Conservation (phyloP, 768 basidiomycete species). For the Termitomyces sp. region DNA sequence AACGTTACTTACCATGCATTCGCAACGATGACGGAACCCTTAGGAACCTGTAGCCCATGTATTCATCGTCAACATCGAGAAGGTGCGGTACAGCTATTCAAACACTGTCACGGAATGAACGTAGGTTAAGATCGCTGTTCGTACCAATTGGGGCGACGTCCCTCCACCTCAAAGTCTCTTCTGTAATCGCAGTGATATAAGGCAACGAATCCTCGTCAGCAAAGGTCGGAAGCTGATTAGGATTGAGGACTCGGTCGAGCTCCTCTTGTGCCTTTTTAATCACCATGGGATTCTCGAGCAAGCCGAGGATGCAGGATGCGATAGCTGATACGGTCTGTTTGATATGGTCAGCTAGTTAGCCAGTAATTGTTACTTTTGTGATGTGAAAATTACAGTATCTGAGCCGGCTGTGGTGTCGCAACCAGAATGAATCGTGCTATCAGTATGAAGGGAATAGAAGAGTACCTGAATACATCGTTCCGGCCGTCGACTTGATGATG, state of each 20-base stretch:
- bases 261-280: slow-evolving; percentile 25
- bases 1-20: slow-evolving; percentile 23
- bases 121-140: not conserved
- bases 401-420: slow-evolving; percentile 17
- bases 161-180: slow-evolving; percentile 26
- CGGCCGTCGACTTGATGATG: slow-evolving; percentile 18
- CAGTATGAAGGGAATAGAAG: not conserved
- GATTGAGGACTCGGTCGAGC: slow-evolving; percentile 22
- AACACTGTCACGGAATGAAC: not conserved
- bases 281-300: slow-evolving; percentile 22
- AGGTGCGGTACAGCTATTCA: slow-evolving; percentile 25
- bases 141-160: slow-evolving; percentile 20
- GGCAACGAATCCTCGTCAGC: slow-evolving; percentile 19
- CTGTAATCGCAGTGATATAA: too few relatives aligned
- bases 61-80: too few relatives aligned
- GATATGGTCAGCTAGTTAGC: slow-evolving; percentile 17
- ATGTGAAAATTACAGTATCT: slow-evolving; percentile 19
- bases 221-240: slow-evolving; percentile 23
- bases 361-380: not conserved
- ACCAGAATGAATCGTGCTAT: not conserved
- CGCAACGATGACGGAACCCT: slow-evolving; percentile 21
- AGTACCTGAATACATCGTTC: slow-evolving; percentile 21
- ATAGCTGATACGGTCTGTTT: slow-evolving; percentile 16
- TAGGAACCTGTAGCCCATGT: slow-evolving; percentile 29
- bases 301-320: slow-evolving; percentile 20